Percentiles rank a stretch among this genome's conserved stretches.
Conservation (phyloP, 495 filamentous ascomycete genomes). For the Aspergillus sclerotioniger region DNA sequence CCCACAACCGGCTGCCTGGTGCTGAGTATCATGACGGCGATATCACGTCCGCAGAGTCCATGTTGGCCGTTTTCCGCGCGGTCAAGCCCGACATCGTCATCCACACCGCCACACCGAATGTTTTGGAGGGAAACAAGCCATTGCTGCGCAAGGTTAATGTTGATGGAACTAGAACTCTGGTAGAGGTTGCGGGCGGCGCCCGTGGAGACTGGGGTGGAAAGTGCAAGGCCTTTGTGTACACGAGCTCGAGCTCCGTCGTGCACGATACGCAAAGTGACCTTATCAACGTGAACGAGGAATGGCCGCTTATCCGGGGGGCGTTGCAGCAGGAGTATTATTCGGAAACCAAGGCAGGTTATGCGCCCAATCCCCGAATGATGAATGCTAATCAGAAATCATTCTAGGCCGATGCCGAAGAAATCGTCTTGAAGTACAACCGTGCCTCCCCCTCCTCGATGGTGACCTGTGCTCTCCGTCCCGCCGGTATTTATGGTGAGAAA, state of each 20-base stretch:
- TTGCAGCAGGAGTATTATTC: conserved; percentile 87
- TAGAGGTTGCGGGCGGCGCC: conserved; percentile 70
- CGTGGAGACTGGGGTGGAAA: conserved; percentile 53
- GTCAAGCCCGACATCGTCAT: conserved; percentile 86
- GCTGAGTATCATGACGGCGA: conserved; percentile 82
- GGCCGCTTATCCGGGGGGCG: conserved; percentile 69
- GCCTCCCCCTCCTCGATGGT: conserved; percentile 61
- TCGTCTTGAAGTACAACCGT: conserved; percentile 84
- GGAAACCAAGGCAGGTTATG: conserved; percentile 67
- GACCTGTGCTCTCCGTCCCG: conserved; percentile 78
- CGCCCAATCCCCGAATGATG: conserved; percentile 1
- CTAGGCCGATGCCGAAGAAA: conserved; percentile 80
- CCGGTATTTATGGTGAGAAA: conserved; percentile 88
- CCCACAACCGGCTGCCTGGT: conserved; percentile 68
- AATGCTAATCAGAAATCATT: conserved; percentile 4
- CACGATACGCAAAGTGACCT: conserved; percentile 78
- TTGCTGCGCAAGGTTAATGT: conserved; percentile 79
- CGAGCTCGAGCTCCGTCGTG: conserved; percentile 83
- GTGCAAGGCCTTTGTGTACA: conserved; percentile 93
- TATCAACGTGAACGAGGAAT: conserved; percentile 86
- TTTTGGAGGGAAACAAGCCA: conserved; percentile 47
- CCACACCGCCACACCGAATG: conserved; percentile 83
- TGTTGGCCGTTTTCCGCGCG: conserved; percentile 64
- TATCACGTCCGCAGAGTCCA: conserved; percentile 69
- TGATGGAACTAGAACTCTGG: conserved; percentile 74